phyloP scores from a whole-genome alignment of 1,284 basidiomycete species.

The Cryptococcus sp. region DNA sequence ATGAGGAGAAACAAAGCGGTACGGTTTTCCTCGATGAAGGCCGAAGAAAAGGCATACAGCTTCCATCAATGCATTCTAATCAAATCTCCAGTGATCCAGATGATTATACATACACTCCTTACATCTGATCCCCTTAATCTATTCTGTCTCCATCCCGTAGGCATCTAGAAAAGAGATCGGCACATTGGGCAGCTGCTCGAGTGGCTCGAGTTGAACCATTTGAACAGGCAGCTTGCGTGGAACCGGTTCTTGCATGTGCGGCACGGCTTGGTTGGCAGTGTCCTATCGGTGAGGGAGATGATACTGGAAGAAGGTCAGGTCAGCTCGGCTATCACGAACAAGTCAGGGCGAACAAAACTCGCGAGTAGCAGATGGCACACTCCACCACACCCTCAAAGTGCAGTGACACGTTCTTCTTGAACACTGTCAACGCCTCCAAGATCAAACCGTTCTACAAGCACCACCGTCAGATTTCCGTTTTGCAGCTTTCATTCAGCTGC shows the following conservation, averaged over 20 bases:
- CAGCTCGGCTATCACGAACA: neutral
- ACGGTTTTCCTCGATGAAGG: neutral
- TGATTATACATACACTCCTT: neutral
- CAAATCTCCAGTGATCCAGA: neutral
- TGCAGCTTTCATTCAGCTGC: neutral
- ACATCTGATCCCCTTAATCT: neutral
- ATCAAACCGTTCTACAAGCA: conserved; percentile 75
- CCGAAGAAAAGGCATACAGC: neutral
- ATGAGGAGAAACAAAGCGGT: neutral
- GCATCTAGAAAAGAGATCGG: conserved; percentile 56
- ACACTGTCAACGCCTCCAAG: conserved; percentile 83
- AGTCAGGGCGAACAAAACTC: conserved; percentile 40
- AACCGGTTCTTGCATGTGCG: conserved; percentile 93
- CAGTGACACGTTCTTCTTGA: conserved; percentile 87
- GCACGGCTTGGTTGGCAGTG: conserved; percentile 86
- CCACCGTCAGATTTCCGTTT: neutral
- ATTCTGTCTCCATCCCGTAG: neutral
- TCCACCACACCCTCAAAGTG: conserved; percentile 93
- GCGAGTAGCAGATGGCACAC: conserved; percentile 94
- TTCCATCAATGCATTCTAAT: neutral
- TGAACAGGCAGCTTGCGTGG: conserved; percentile 88
- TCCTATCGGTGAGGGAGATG: conserved; percentile 85
- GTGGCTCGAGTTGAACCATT: conserved; percentile 88
- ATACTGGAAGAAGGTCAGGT: conserved; percentile 60
- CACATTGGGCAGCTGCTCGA: conserved; percentile 89